Base-by-base conservation (phyloP, 495 filamentous ascomycete species). In the Tuber melanosporum region DNA sequence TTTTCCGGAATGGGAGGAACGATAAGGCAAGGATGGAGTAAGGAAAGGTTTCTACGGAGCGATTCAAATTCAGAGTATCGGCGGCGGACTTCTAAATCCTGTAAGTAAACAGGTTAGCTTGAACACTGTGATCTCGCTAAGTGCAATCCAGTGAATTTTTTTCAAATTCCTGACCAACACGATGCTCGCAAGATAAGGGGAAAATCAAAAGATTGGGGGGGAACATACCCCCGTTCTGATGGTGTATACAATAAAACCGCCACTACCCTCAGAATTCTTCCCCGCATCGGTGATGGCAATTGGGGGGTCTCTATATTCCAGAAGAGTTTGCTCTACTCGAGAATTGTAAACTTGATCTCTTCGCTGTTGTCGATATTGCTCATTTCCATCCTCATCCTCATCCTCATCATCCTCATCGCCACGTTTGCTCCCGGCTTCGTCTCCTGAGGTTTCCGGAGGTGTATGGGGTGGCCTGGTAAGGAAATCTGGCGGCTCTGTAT, bases 1-100 rank as follows among this genome's bases (percentile, higher is more conserved):
- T 99, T 99, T 85, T 99, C 95, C 14, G 95, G 95, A 78, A 99
- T 99, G 3, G 95, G 95, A 1, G 95, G 95, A 73, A 99, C 92
- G 77, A 99, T 91, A 47, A 98, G 89, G 3, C 95, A 98, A 2
- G 95, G 95, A 81, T 98, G 96, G 74, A 99, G 87, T 77, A 92
- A 91, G 36, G 94, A 92, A 26, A 99, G 89, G 2, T 94, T 94
- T 80, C 93, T 91, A 77, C 95, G 88, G 70, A 99, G 86, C 10
- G 93, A 97, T n/a, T 92, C 92, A 83, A 99, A 99, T 83, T 99
- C 95, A 1, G 96, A 98, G 84, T 99, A 99, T 78, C 95, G 90
- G 76, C 95, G 89, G 62, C 95, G 91, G 72, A 98, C 95, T 86
- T 97, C 94, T 70, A 98, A 87, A 80, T 98, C 95, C 95, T 98